Evolutionary conservation across 2,329 filamentous ascomycete genomes (phyloP), one percentile per base, ranked within the genome.

Genomic region (Akanthomyces uredinophilus): DNA sequence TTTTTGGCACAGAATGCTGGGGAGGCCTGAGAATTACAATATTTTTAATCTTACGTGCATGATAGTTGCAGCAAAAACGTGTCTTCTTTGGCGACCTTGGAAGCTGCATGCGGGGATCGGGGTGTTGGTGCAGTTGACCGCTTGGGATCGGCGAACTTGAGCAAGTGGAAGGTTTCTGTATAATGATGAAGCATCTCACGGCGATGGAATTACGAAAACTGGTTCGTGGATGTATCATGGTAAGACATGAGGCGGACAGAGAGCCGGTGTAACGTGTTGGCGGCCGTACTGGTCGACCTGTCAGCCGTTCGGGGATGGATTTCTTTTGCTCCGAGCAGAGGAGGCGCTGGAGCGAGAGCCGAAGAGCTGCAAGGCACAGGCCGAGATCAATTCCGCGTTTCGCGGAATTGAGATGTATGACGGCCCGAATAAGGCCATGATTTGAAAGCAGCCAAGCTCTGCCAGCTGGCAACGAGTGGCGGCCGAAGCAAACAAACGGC

Each of bases 1-100:
- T 58, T 50, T 50, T 58, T 58, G 55, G 55, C 55, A 50, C 32
- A 37, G 11, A 41, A 58, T 58, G 46, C 44, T 57, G 54, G 54
- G 54, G 54, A 46, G 35, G 29, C 14, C 7, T 35, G 32, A 22
- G 14, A 16, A 20, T 11, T 7, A 37, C 29, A 50, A 20, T 13
- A 27, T 14, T 5, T 39, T 39, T 50, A 58, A 50, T 58, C 49
- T 58, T 50, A 43, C 52, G 22, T 55, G 44, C 55, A 58, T 37
- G 35, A 24, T 14, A 27, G 32, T 10, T 41, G 44, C 35, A 37
- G 32, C 27, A 11, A 37, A 57, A 57, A 57, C 44, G 46, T 50
- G 55, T 50, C 29, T 58, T 14, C 32, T 58, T 50, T 39, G 44
- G 16, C 18, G 55, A 58, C 20, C n/a, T 11, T 47, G 43, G 29